Conservation (phyloP, 1,284 basidiomycete species). For the Stereum hirsutum region DNA sequence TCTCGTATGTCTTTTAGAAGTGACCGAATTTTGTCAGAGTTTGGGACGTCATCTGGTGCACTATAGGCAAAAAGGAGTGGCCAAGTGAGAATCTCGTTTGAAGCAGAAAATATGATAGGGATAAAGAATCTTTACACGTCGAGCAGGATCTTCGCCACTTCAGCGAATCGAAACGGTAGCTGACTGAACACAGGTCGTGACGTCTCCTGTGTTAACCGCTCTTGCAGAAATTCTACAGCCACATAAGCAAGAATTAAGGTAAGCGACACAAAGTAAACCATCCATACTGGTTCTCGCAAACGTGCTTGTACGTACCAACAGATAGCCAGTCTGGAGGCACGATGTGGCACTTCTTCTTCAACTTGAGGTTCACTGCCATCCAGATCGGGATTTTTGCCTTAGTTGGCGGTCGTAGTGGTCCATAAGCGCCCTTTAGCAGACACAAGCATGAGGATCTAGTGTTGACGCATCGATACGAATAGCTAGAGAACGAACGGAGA, state of each 20-base stretch:
- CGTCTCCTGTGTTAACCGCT: conserved; percentile 62
- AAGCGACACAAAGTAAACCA: not conserved
- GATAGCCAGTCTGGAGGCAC: conserved; percentile 85
- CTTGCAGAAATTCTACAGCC: conserved; percentile 77
- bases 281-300: not conserved
- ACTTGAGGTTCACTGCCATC: conserved; percentile 90
- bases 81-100: not conserved
- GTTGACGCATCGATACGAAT: not conserved
- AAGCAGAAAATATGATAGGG: not conserved
- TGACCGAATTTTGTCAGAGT: conserved; percentile 74
- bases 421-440: conserved; percentile 73
- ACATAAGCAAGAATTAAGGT: too few relatives aligned
- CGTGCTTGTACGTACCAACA: conserved; percentile 53
- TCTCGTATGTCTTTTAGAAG: conserved; percentile 92
- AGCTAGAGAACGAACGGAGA: conserved; percentile 48
- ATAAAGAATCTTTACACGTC: conserved; percentile 63
- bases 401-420: conserved; percentile 84
- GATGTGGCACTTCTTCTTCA: conserved; percentile 91
- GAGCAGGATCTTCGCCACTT: conserved; percentile 82
- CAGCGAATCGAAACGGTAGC: conserved; percentile 81
- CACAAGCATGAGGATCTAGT: not conserved
- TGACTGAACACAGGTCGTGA: conserved; percentile 63
- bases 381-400: conserved; percentile 84
- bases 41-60: conserved; percentile 82
- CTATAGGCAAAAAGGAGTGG: too few relatives aligned